Evolutionary conservation across 176 grass and related monocot species (phyloP).

Genomic region (Metroxylon sagu): DNA sequence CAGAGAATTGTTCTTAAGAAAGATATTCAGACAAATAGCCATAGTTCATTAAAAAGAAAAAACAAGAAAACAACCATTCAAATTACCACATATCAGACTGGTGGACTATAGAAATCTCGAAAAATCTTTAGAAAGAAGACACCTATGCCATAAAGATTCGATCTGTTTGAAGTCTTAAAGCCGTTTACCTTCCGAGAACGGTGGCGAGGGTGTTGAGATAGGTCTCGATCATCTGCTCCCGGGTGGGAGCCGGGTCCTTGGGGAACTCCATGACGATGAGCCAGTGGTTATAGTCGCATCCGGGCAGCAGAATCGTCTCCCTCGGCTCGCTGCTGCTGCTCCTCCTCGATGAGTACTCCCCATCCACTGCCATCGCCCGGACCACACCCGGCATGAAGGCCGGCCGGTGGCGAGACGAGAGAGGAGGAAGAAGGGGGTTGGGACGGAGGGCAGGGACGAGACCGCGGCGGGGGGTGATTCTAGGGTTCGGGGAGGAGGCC

Average conservation of each 20-base stretch:
- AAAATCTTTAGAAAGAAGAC: too few relatives aligned
- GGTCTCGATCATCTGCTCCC: slow-evolving; percentile 97
- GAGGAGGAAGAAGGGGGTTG: neutral
- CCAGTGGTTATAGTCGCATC: slow-evolving; percentile 99
- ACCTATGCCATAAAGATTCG: too few relatives aligned
- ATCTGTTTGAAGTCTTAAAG: too few relatives aligned
- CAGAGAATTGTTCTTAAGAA: too few relatives aligned
- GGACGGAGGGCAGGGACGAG: neutral
- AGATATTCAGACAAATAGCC: too few relatives aligned
- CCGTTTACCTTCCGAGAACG: slow-evolving; percentile 70
- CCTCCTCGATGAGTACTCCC: neutral
- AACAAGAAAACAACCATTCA: too few relatives aligned
- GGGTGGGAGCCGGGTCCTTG: slow-evolving; percentile 88
- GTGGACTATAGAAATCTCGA: too few relatives aligned
- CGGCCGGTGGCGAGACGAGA: neutral
- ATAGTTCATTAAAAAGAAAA: too few relatives aligned
- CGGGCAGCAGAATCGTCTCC: slow-evolving; percentile 86
- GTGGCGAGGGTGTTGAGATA: slow-evolving; percentile 91
- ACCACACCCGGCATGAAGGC: neutral
- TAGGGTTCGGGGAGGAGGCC: neutral
- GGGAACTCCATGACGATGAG: slow-evolving; percentile 99
- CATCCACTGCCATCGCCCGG: neutral
- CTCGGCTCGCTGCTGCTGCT: slow-evolving; percentile 35
- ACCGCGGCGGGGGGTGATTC: neutral
- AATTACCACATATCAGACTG: too few relatives aligned